Conservation (phyloP, 345 rosid genomes). For the Cardamine occulta region DNA sequence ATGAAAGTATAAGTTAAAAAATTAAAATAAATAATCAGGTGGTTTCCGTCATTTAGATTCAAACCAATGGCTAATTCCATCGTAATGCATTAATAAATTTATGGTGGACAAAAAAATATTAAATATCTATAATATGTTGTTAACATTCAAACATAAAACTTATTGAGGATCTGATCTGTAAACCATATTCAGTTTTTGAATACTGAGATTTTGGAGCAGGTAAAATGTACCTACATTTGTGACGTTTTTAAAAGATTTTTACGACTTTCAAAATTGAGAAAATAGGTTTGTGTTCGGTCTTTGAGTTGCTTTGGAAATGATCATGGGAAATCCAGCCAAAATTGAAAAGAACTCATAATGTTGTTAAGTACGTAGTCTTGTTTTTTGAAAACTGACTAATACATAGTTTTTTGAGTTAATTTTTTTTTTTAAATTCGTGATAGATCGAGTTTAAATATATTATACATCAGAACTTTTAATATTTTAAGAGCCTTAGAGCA, state of each 20-base stretch:
- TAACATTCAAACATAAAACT: neutral
- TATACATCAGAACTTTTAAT: neutral
- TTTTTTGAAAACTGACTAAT: too few species aligned
- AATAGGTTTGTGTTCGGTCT: too few species aligned
- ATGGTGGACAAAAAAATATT: neutral
- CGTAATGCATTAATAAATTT: constrained; percentile 3
- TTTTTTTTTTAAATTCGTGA: neutral
- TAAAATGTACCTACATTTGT: neutral
- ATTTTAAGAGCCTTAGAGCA: too few species aligned
- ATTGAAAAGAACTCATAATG: neutral
- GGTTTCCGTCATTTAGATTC: constrained; percentile 9
- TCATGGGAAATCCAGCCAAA: neutral
- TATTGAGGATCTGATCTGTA: too few species aligned
- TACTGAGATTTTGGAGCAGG: constrained; percentile 6
- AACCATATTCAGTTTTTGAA: neutral
- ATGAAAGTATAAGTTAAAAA: neutral
- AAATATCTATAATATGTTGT: neutral
- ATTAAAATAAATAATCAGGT: constrained; percentile 1
- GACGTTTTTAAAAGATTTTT: neutral
- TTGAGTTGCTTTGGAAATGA: neutral
- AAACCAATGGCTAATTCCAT: constrained; percentile 5
- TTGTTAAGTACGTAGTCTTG: too few species aligned
- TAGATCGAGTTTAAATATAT: neutral
- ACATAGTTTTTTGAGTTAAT: constrained; percentile 14
- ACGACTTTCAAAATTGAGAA: neutral